A percentile compares a stretch with the other conserved stretches of the same genome.
Conservation (phyloP, 306 rosid genomes). For the Cicer arietinum region DNA sequence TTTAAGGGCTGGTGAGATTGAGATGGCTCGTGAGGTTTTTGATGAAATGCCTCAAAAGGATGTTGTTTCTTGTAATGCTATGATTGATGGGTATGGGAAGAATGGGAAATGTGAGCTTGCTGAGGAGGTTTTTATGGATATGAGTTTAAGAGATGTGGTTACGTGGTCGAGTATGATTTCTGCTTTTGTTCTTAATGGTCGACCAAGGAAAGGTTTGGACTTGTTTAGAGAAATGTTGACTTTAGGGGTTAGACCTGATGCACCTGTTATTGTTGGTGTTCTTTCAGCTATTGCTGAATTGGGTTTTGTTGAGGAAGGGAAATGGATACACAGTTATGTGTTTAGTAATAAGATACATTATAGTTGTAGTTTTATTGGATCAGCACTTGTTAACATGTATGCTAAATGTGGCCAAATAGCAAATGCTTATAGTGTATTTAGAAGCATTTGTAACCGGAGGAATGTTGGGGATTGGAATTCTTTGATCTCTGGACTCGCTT, state of each 20-base stretch:
- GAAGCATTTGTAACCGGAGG: slow-evolving; percentile 43
- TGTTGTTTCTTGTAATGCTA: slow-evolving; percentile 52
- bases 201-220: slow-evolving; percentile 47
- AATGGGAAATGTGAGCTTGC: slow-evolving; percentile 54
- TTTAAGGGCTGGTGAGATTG: slow-evolving; percentile 43
- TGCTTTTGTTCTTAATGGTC: slow-evolving; percentile 47
- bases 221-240: slow-evolving; percentile 61
- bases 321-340: slow-evolving; percentile 57
- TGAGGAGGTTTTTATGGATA: slow-evolving; percentile 50
- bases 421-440: slow-evolving; percentile 55
- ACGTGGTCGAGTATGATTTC: slow-evolving; percentile 62
- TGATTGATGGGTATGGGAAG: slow-evolving; percentile 68
- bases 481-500: slow-evolving; percentile 57
- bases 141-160: slow-evolving; percentile 53
- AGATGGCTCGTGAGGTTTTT: slow-evolving; percentile 48
- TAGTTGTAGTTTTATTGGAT: slow-evolving; percentile 49
- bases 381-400: slow-evolving; percentile 64
- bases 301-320: slow-evolving; percentile 69
- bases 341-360: slow-evolving; percentile 39
- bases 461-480: slow-evolving; percentile 62
- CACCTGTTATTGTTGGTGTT: slow-evolving; percentile 56
- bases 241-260: slow-evolving; percentile 54
- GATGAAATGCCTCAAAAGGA: slow-evolving; percentile 52
- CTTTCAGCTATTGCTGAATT: slow-evolving; percentile 65
- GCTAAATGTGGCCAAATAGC: slow-evolving; percentile 65